phyloP scores from a whole-genome alignment of 2,329 filamentous ascomycete species.

The Diaporthe humulicola region DNA sequence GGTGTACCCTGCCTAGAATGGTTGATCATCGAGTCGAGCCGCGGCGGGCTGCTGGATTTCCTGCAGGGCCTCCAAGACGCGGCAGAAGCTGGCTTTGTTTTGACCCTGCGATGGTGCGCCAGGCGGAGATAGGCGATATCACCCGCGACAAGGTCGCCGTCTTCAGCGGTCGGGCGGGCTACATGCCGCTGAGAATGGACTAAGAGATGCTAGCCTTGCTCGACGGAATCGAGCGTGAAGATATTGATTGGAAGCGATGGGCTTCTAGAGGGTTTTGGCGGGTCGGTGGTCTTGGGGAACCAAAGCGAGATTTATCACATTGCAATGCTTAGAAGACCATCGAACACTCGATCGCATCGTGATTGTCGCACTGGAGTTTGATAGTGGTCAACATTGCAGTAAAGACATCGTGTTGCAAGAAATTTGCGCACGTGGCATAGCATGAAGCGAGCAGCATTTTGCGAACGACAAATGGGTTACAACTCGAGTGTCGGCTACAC shows the following conservation, averaged over 20 bases:
- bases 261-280: not conserved
- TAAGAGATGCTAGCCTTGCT: not conserved
- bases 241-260: not conserved
- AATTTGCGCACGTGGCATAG: not conserved
- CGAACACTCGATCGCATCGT: not conserved
- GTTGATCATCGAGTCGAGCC: not conserved
- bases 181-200: not conserved
- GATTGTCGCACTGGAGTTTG: too few species aligned
- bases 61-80: not conserved
- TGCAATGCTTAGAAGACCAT: not conserved
- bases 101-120: not conserved
- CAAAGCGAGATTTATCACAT: too few species aligned
- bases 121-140: not conserved
- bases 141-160: not conserved
- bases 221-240: not conserved
- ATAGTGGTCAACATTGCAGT: too few species aligned
- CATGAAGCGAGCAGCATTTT: too few species aligned
- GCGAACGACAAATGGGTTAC: not conserved
- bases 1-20: not conserved
- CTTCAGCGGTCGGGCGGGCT: not conserved
- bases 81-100: slow-evolving; percentile 12
- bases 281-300: not conserved
- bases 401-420: not conserved
- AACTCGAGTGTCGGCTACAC: too few species aligned
- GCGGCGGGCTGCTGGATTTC: not conserved